A percentile compares a stretch with the other conserved stretches of the same genome.
Evolutionary conservation across 495 filamentous ascomycete species (phyloP).

Genomic region (Apiosordaria backusii): DNA sequence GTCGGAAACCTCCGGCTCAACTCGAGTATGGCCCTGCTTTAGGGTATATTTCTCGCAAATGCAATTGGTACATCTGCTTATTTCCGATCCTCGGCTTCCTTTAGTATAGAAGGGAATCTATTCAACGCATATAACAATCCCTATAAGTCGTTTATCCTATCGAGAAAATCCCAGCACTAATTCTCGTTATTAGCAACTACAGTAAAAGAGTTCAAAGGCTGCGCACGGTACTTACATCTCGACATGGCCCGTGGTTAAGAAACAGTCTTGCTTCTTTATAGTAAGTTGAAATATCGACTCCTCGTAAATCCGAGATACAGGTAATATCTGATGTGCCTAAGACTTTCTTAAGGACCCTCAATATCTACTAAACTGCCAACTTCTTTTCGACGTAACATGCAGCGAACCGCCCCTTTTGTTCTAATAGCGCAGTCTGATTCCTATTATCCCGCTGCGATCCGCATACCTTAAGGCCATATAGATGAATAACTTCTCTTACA

Average conservation of each 20-base stretch:
- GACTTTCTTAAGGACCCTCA: constrained; percentile 4
- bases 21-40: background rate
- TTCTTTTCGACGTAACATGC: constrained; percentile 18
- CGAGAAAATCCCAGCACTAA: constrained; percentile 14
- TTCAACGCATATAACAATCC: constrained; percentile 8
- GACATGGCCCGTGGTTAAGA: constrained; percentile 13
- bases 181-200: background rate
- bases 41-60: constrained; percentile 4
- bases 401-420: constrained; percentile 13
- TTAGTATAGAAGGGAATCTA: background rate
- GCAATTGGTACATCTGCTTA: constrained; percentile 3
- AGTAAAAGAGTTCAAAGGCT: background rate
- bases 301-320: background rate
- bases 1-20: background rate
- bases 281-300: background rate
- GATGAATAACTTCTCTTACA: background rate
- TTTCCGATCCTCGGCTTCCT: background rate
- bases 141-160: background rate
- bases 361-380: constrained; percentile 14
- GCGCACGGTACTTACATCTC: constrained; percentile 9
- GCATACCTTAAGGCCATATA: constrained; percentile 7
- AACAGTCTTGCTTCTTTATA: background rate
- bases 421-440: background rate
- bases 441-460: constrained; percentile 6
- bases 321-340: constrained; percentile 10